phyloP scores from a whole-genome alignment of 2,329 filamentous ascomycete species.

The Mycogone perniciosa region DNA sequence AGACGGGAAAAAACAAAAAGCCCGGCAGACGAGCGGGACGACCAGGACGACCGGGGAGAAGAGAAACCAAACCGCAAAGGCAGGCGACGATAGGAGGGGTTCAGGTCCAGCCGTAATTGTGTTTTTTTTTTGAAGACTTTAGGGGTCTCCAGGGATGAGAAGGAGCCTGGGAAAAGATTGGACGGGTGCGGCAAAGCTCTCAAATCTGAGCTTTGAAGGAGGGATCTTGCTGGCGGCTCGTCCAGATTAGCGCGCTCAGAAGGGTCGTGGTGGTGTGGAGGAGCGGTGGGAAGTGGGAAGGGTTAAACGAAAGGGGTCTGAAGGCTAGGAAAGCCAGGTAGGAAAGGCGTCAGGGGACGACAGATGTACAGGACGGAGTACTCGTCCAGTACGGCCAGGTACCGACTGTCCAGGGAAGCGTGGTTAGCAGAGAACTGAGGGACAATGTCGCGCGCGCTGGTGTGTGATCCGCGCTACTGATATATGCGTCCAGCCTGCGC shows the following conservation, averaged over 20 bases:
- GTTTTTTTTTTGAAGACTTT: neutral
- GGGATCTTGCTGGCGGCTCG: conserved; percentile 6
- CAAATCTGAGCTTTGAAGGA: neutral
- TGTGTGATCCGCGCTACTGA: no score
- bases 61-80: neutral
- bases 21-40: neutral
- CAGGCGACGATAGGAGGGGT: neutral
- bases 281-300: neutral
- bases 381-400: no score
- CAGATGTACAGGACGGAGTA: no score
- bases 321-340: neutral
- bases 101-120: neutral
- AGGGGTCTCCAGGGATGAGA: neutral
- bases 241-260: conserved; percentile 7
- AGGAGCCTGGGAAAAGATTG: neutral
- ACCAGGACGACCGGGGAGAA: neutral
- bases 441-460: neutral
- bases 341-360: conserved; percentile 3
- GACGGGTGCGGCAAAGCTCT: conserved; percentile 3
- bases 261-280: neutral
- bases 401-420: no score
- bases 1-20: neutral
- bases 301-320: no score
- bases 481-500: no score
- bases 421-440: neutral